phyloP scores from a whole-genome alignment of 169 alveolate species.

The Eimeria sp. region DNA sequence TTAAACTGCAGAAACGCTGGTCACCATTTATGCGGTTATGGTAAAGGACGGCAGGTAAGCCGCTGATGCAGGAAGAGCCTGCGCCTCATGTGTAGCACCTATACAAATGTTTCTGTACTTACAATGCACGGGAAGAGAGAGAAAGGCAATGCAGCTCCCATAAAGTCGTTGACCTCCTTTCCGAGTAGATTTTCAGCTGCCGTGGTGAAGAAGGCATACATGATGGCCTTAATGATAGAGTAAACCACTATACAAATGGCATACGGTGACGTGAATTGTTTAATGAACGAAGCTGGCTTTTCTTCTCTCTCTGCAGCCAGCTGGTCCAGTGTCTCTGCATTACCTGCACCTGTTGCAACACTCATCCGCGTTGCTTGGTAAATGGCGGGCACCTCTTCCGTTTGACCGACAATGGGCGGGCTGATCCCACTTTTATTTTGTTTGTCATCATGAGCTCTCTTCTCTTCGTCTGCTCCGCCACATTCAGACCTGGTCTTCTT shows the following conservation, averaged over 20 bases:
- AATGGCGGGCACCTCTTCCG: conserved; percentile 56
- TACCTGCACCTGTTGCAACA: conserved; percentile 66
- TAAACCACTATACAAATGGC: conserved; percentile 71
- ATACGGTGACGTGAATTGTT: conserved; percentile 70
- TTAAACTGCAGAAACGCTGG: too few relatives aligned
- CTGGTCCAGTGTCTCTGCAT: conserved; percentile 71
- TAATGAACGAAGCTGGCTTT: conserved; percentile 64
- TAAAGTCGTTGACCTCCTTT: conserved; percentile 82
- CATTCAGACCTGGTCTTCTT: conserved; percentile 44
- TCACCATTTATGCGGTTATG: too few relatives aligned
- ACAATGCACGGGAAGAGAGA: conserved; percentile 80
- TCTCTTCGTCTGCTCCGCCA: conserved; percentile 15
- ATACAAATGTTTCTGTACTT: background rate
- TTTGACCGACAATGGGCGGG: background rate
- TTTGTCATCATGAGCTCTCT: conserved; percentile 23
- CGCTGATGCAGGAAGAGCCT: background rate
- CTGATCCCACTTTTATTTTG: background rate
- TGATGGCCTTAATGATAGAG: conserved; percentile 65
- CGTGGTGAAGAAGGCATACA: conserved; percentile 71
- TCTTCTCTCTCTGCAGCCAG: conserved; percentile 47
- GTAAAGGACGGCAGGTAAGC: background rate
- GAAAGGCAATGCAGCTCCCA: conserved; percentile 83
- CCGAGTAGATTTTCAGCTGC: conserved; percentile 81
- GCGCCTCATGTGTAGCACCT: background rate
- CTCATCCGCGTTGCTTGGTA: conserved; percentile 65